A percentile compares a stretch with the other conserved stretches of the same genome.
These are phyloP conservation scores for Mortierella polycephala DNA, from an alignment of 371 early-diverging fungal genomes.

Conservation along the genomic window DNA sequence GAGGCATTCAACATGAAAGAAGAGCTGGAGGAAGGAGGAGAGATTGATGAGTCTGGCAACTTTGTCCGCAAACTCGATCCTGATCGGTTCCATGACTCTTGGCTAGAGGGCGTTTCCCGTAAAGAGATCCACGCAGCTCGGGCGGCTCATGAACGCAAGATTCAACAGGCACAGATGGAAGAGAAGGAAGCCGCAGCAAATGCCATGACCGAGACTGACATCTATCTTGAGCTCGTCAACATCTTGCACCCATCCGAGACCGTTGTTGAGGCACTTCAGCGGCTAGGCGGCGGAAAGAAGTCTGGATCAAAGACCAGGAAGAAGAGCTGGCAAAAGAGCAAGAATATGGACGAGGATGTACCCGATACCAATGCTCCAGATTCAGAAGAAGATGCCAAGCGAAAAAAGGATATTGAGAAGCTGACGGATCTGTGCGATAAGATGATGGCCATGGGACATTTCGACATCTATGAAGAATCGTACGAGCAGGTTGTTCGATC, in stretches of 20 bases:
- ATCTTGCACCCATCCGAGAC: slow-evolving; percentile 78
- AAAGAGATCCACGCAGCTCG: slow-evolving; percentile 81
- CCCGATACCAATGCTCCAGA: slow-evolving; percentile 40
- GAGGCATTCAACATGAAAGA: slow-evolving; percentile 92
- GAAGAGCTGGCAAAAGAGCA: slow-evolving; percentile 66
- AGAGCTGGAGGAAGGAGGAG: slow-evolving; percentile 90
- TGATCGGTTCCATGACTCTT: slow-evolving; percentile 85
- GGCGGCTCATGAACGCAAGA: slow-evolving; percentile 74
- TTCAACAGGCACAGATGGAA: slow-evolving; percentile 59
- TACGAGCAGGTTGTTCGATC: slow-evolving; percentile 81
- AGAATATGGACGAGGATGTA: slow-evolving; percentile 26
- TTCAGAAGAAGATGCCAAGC: slow-evolving; percentile 56
- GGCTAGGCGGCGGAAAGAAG: slow-evolving; percentile 71
- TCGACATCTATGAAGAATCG: slow-evolving; percentile 78
- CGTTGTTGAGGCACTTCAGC: slow-evolving; percentile 72
- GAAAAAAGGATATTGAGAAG: slow-evolving; percentile 65
- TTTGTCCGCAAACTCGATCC: slow-evolving; percentile 86
- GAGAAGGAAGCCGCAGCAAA: slow-evolving; percentile 63
- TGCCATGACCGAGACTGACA: slow-evolving; percentile 53
- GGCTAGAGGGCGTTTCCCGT: slow-evolving; percentile 85
- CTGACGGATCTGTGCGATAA: slow-evolving; percentile 81
- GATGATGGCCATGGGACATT: slow-evolving; percentile 79
- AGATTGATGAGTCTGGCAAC: slow-evolving; percentile 86
- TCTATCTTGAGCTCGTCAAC: slow-evolving; percentile 71
- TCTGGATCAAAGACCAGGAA: slow-evolving; percentile 62